Evolutionary conservation across 257 asterid genomes (phyloP).

Genomic region (Leptodermis oblonga): DNA sequence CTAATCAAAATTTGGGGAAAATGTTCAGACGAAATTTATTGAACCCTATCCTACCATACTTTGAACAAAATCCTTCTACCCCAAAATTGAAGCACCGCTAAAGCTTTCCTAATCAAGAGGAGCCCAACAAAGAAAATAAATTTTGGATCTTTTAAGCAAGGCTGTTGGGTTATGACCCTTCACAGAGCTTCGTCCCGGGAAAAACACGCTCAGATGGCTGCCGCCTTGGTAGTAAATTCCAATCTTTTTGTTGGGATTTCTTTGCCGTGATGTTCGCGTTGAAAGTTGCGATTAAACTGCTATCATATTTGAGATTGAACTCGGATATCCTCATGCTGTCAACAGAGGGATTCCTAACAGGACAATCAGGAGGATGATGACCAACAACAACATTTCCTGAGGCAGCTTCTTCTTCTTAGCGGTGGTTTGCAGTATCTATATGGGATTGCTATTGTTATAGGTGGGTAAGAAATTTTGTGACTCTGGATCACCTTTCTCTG

Average conservation of each 20-base stretch:
- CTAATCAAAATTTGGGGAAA: too few relatives aligned
- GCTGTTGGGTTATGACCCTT: too few relatives aligned
- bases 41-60: too few relatives aligned
- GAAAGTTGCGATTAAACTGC: constrained; percentile 57
- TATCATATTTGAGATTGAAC: constrained; percentile 47
- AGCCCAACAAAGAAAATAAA: too few relatives aligned
- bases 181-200: constrained; percentile 53
- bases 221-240: constrained; percentile 80
- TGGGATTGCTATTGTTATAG: constrained; percentile 33
- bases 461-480: constrained; percentile 21
- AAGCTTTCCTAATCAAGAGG: too few relatives aligned
- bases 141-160: too few relatives aligned
- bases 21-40: too few relatives aligned
- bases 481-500: constrained; percentile 82
- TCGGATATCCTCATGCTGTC: constrained; percentile 62
- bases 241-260: constrained; percentile 78
- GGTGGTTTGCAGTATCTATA: constrained; percentile 40
- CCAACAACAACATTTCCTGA: constrained; percentile 67
- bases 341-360: constrained; percentile 48
- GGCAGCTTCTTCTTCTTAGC: constrained; percentile 38
- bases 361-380: constrained; percentile 35
- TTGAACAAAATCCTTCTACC: too few relatives aligned
- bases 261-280: constrained; percentile 65
- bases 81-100: too few relatives aligned
- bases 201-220: constrained; percentile 67